These are phyloP conservation scores for Kodamaea laetipori DNA, from an alignment of 805 yeast species.

Conservation along the genomic window DNA sequence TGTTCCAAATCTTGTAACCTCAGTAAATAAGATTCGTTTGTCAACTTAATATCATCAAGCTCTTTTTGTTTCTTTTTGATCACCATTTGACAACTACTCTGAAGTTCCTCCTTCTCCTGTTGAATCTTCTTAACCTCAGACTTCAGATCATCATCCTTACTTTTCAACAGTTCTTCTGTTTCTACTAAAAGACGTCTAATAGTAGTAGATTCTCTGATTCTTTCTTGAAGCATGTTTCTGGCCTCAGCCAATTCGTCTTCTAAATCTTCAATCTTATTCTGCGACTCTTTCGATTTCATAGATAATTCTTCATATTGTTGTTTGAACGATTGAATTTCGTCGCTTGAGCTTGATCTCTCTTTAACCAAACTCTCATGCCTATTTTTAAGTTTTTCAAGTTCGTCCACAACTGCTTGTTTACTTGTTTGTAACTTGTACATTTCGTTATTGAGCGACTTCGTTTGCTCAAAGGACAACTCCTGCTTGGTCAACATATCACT, in stretches of 20 bases:
- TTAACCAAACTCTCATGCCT: constrained; percentile 36
- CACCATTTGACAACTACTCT: constrained; percentile 47
- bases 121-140: constrained; percentile 49
- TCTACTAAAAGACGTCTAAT: constrained; percentile 71
- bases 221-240: constrained; percentile 70
- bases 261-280: constrained; percentile 59
- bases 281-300: constrained; percentile 67
- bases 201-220: constrained; percentile 75
- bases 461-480: constrained; percentile 38
- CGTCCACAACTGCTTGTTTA: constrained; percentile 41
- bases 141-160: constrained; percentile 55
- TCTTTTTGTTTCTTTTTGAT: constrained; percentile 62
- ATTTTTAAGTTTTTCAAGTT: constrained; percentile 41
- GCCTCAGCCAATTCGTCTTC: constrained; percentile 85
- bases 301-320: constrained; percentile 73
- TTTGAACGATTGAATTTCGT: constrained; percentile 48
- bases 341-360: constrained; percentile 37
- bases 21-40: constrained; percentile 47
- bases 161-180: constrained; percentile 58
- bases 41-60: constrained; percentile 52
- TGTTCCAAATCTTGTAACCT: constrained; percentile 41
- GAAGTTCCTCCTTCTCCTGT: constrained; percentile 65
- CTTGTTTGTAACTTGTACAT: constrained; percentile 45
- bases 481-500: constrained; percentile 43
- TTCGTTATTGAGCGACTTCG: constrained; percentile 35